These are phyloP conservation scores for Heliophila coronopifolia DNA, from an alignment of 441 rosid genomes.

Conservation along the genomic window DNA sequence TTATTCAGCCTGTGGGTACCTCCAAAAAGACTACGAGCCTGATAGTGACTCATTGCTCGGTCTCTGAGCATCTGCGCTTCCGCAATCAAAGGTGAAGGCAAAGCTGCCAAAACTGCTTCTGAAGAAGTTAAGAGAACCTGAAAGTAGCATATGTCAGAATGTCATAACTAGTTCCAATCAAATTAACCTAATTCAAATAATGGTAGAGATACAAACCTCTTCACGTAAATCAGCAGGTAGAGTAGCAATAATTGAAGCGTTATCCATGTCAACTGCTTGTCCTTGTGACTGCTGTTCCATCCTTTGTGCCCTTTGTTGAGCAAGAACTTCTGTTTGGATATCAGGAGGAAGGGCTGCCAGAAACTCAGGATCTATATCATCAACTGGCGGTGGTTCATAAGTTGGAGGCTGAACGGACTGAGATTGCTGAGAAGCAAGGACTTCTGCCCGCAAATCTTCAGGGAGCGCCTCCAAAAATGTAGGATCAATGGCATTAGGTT, in stretches of 20 bases:
- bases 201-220: slow-evolving; percentile 54
- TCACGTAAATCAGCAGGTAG: slow-evolving; percentile 96
- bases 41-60: slow-evolving; percentile 96
- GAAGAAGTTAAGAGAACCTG: slow-evolving; percentile 97
- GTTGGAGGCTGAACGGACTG: slow-evolving; percentile 84
- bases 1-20: slow-evolving; percentile 65
- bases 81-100: slow-evolving; percentile 86
- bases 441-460: slow-evolving; percentile 92
- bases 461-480: slow-evolving; percentile 95
- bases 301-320: slow-evolving; percentile 95
- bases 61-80: slow-evolving; percentile 97
- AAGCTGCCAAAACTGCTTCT: slow-evolving; percentile 85
- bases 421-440: slow-evolving; percentile 96
- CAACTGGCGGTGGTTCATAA: slow-evolving; percentile 78
- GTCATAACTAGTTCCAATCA: slow-evolving; percentile 18
- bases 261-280: slow-evolving; percentile 99
- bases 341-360: slow-evolving; percentile 98
- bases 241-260: slow-evolving; percentile 96
- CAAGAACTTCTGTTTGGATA: slow-evolving; percentile 96
- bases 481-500: slow-evolving; percentile 84
- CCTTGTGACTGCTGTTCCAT: slow-evolving; percentile 85
- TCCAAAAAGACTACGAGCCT: slow-evolving; percentile 87
- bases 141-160: slow-evolving; percentile 18
- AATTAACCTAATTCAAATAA: background rate
- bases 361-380: slow-evolving; percentile 95